phyloP scores from a whole-genome alignment of 768 basidiomycete species.

The Pulveroboletus sp. region DNA sequence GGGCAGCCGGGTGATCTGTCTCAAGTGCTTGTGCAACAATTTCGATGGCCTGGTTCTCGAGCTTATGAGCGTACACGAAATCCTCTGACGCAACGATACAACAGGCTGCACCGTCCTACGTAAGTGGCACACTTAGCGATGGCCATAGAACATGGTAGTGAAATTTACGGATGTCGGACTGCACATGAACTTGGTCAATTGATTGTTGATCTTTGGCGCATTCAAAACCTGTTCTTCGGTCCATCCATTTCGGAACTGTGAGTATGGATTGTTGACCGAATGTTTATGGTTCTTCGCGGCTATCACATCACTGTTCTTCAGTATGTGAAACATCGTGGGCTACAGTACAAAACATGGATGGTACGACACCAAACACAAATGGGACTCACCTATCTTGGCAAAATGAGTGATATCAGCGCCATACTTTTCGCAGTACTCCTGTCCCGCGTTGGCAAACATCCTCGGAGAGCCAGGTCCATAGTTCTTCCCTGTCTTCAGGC shows the following conservation, averaged over 20 bases:
- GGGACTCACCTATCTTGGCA: slow-evolving; percentile 64
- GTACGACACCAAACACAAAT: neutral
- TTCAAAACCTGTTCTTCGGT: slow-evolving; percentile 63
- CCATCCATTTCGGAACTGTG: slow-evolving; percentile 81
- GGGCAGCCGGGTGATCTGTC: slow-evolving; percentile 63
- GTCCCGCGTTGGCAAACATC: slow-evolving; percentile 66
- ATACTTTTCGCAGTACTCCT: slow-evolving; percentile 75
- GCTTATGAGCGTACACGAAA: slow-evolving; percentile 64
- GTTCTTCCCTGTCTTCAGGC: slow-evolving; percentile 46
- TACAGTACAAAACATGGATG: neutral
- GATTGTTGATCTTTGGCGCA: slow-evolving; percentile 63
- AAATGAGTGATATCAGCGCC: slow-evolving; percentile 64
- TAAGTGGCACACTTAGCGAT: neutral
- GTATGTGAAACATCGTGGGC: neutral
- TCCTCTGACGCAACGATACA: slow-evolving; percentile 75
- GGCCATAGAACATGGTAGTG: neutral
- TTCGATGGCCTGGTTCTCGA: slow-evolving; percentile 86
- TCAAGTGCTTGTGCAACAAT: slow-evolving; percentile 61
- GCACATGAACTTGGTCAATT: slow-evolving; percentile 82
- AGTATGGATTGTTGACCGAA: slow-evolving; percentile 78
- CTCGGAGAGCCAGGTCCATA: slow-evolving; percentile 66
- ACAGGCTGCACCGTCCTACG: slow-evolving; percentile 69
- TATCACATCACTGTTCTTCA: slow-evolving; percentile 23
- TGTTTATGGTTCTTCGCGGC: slow-evolving; percentile 84
- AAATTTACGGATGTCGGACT: slow-evolving; percentile 69